phyloP scores from a whole-genome alignment of 768 basidiomycete genomes.

The Auriscalpium microsporum region DNA sequence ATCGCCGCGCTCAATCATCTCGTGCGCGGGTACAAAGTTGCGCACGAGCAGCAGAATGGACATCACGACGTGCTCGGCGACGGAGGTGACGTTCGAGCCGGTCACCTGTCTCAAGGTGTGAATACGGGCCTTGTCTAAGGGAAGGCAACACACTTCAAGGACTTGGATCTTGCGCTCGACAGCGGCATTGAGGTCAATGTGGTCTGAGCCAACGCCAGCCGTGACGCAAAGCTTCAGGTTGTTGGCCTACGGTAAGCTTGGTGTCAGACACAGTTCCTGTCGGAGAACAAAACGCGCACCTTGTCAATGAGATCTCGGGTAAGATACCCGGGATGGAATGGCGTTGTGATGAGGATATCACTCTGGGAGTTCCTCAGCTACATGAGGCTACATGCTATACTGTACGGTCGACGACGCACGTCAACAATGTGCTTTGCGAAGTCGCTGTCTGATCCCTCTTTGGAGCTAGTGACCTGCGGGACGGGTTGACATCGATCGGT shows the following conservation, averaged over 20 bases:
- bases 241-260: constrained; percentile 41
- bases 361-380: neutral
- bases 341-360: constrained; percentile 20
- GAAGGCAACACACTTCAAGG: constrained; percentile 39
- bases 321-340: constrained; percentile 24
- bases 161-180: constrained; percentile 71
- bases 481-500: no score
- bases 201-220: constrained; percentile 80
- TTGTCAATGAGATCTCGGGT: constrained; percentile 19
- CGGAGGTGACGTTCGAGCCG: constrained; percentile 35
- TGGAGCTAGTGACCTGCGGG: constrained; percentile 63
- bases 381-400: neutral
- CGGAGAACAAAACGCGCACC: neutral
- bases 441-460: constrained; percentile 58
- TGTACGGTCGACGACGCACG: constrained; percentile 35
- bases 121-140: neutral
- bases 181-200: constrained; percentile 76
- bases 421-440: constrained; percentile 61
- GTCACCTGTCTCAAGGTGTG: constrained; percentile 17
- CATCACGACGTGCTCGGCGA: constrained; percentile 37
- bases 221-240: constrained; percentile 80
- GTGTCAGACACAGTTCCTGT: neutral
- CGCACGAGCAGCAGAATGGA: constrained; percentile 37
- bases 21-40: constrained; percentile 34
- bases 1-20: constrained; percentile 28